phyloP scores from a whole-genome alignment of 495 filamentous ascomycete species.

The Neurospora sp. region DNA sequence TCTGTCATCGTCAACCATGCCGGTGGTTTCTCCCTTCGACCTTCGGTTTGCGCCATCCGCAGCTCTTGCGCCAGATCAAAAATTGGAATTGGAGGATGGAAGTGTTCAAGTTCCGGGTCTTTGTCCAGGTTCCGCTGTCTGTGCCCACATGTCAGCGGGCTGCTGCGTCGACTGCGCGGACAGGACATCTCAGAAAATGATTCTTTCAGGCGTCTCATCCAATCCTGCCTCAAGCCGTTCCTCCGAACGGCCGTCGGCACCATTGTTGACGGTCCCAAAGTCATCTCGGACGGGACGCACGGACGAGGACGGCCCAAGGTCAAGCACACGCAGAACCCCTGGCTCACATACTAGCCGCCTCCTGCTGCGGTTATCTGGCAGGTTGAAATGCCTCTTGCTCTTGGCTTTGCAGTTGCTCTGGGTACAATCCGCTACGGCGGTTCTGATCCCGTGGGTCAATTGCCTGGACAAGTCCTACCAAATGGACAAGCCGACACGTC shows the following conservation, averaged over 20 bases:
- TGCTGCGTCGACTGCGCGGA: not conserved
- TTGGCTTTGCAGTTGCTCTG: not conserved
- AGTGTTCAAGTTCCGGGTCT: not conserved
- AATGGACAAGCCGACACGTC: slow-evolving; percentile 28
- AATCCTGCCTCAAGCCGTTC: not conserved
- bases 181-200: not conserved
- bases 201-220: not conserved
- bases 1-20: slow-evolving; percentile 9
- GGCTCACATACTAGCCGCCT: not conserved
- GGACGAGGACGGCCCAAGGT: not conserved
- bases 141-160: not conserved
- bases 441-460: slow-evolving; percentile 65
- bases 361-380: not conserved
- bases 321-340: not conserved
- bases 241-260: not conserved
- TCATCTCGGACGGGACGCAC: not conserved
- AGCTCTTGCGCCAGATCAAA: not conserved
- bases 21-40: slow-evolving; percentile 1
- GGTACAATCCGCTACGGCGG: not conserved
- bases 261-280: not conserved
- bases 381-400: not conserved
- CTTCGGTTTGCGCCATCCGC: not conserved
- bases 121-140: not conserved
- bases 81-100: not conserved
- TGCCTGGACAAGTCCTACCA: slow-evolving; percentile 58